These are phyloP conservation scores for Aleurites moluccanus DNA, from an alignment of 441 rosid genomes.

Conservation along the genomic window DNA sequence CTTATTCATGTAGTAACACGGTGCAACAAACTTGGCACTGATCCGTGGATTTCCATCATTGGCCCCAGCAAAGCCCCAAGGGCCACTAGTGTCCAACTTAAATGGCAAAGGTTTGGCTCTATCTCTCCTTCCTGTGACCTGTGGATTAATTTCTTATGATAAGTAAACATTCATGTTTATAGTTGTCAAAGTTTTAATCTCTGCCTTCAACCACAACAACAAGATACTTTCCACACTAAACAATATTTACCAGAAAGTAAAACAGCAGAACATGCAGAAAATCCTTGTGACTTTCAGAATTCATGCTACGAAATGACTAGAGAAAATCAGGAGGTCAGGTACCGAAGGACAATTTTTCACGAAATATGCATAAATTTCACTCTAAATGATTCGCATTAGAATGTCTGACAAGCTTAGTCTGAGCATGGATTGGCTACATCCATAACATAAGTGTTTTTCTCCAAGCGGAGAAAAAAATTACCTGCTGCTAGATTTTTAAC, in stretches of 20 bases:
- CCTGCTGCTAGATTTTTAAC: neutral
- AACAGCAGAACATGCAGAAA: neutral
- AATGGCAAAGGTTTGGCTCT: conserved; percentile 90
- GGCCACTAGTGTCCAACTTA: conserved; percentile 76
- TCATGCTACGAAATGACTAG: neutral
- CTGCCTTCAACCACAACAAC: too few relatives aligned
- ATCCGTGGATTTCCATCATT: conserved; percentile 84
- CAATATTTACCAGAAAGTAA: neutral
- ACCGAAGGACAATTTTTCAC: neutral
- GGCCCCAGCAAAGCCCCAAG: conserved; percentile 88
- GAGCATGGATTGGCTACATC: neutral
- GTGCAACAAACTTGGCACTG: conserved; percentile 81
- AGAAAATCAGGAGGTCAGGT: neutral
- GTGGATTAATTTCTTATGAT: conserved; percentile 22
- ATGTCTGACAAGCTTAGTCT: neutral
- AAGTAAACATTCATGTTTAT: neutral
- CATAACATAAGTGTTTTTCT: neutral
- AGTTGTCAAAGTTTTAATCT: neutral
- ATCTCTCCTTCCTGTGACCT: conserved; percentile 98
- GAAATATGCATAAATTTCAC: conserved; percentile 1
- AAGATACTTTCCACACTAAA: neutral
- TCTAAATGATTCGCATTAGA: neutral
- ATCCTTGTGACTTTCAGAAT: neutral
- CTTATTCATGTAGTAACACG: conserved; percentile 86
- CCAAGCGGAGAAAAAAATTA: neutral